Evolutionary conservation across 345 rosid genomes (phyloP).

Genomic region (Salix arbutifolia): DNA sequence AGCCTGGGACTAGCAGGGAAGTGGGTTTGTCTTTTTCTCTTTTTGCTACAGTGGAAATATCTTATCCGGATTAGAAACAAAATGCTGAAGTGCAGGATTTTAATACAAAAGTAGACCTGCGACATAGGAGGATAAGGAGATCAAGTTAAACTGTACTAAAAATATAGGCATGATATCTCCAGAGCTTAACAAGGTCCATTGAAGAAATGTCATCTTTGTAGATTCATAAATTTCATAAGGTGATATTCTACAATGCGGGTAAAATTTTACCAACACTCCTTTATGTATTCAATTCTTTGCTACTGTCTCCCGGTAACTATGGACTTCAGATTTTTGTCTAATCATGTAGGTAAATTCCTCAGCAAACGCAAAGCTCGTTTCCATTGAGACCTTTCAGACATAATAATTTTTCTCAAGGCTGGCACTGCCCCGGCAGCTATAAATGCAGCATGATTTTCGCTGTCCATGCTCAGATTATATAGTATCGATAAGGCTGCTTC

Average conservation of each 20-base stretch:
- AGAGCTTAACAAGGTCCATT: neutral
- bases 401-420: slow-evolving; percentile 60
- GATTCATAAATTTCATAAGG: neutral
- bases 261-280: neutral
- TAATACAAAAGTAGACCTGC: neutral
- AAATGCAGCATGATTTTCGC: slow-evolving; percentile 67
- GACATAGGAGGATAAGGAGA: neutral
- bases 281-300: neutral
- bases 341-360: slow-evolving; percentile 55
- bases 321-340: neutral
- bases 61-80: neutral
- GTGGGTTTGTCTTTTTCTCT: neutral
- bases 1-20: neutral
- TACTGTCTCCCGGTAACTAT: neutral
- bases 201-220: neutral
- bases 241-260: neutral
- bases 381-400: slow-evolving; percentile 71
- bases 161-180: neutral
- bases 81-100: neutral
- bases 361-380: slow-evolving; percentile 59
- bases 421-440: slow-evolving; percentile 78
- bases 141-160: neutral
- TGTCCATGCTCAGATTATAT: slow-evolving; percentile 77
- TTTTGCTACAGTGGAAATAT: neutral
- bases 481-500: slow-evolving; percentile 70